Conservation (phyloP, 192 early-diverging fungal genomes). For the Coemansia sp. region DNA sequence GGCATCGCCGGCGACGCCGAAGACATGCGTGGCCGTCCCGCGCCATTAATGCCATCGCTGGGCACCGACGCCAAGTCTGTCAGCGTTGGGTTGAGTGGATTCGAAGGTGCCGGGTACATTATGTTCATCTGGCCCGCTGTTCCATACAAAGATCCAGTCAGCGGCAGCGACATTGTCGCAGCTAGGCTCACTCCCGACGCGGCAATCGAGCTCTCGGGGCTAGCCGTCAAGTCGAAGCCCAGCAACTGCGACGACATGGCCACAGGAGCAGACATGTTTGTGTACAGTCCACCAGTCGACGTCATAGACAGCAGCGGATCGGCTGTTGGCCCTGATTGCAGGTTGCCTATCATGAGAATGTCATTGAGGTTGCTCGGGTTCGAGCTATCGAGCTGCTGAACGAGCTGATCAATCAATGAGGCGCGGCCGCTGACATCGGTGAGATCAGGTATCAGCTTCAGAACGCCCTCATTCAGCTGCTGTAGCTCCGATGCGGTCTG, state of each 20-base stretch:
- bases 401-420: slow-evolving; percentile 43
- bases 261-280: slow-evolving; percentile 5
- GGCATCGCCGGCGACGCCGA: slow-evolving; percentile 33
- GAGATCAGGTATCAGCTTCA: slow-evolving; percentile 46
- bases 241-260: slow-evolving; percentile 9
- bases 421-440: slow-evolving; percentile 43
- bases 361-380: slow-evolving; percentile 37
- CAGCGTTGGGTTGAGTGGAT: slow-evolving; percentile 24
- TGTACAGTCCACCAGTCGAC: slow-evolving; percentile 23
- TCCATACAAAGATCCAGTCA: slow-evolving; percentile 8
- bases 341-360: slow-evolving; percentile 33
- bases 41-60: not conserved
- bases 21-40: slow-evolving; percentile 18
- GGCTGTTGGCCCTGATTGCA: slow-evolving; percentile 20
- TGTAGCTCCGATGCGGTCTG: slow-evolving; percentile 37
- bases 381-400: slow-evolving; percentile 51
- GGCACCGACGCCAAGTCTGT: slow-evolving; percentile 20
- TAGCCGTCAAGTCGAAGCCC: slow-evolving; percentile 38
- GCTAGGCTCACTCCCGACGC: not conserved
- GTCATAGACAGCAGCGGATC: slow-evolving; percentile 47
- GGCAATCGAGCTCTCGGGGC: slow-evolving; percentile 18
- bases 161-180: slow-evolving; percentile 5
- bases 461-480: slow-evolving; percentile 51
- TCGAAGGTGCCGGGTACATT: slow-evolving; percentile 3
- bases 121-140: slow-evolving; percentile 1